These are phyloP conservation scores for Fagopyrum esculentum DNA, from an alignment of 148 eudicot species.

Conservation along the genomic window DNA sequence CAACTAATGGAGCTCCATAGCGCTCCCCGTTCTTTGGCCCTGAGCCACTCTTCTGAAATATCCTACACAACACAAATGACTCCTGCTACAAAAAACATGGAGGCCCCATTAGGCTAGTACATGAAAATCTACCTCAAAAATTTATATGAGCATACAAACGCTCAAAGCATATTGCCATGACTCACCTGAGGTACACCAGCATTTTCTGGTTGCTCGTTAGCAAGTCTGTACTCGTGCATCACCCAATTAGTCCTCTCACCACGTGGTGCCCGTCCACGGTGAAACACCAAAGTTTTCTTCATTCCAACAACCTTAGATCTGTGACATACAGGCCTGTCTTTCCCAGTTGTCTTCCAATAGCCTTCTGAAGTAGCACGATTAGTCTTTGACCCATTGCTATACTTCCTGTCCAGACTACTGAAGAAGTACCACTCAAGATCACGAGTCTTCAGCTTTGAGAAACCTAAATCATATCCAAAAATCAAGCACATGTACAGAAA, in stretches of 20 bases:
- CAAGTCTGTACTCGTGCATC: slow-evolving; percentile 88
- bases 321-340: slow-evolving; percentile 56
- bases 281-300: slow-evolving; percentile 94
- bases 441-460: slow-evolving; percentile 71
- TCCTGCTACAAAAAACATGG: slow-evolving; percentile 40
- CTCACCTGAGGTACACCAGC: slow-evolving; percentile 65
- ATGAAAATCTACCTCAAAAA: slow-evolving; percentile 7
- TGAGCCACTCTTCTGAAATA: slow-evolving; percentile 93
- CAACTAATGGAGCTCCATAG: slow-evolving; percentile 88
- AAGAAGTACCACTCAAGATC: slow-evolving; percentile 97
- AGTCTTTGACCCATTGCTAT: slow-evolving; percentile 76
- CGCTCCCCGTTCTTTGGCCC: slow-evolving; percentile 98
- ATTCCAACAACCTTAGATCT: slow-evolving; percentile 51
- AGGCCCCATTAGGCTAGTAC: not conserved
- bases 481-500: not conserved
- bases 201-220: slow-evolving; percentile 56
- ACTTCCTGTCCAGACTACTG: slow-evolving; percentile 75
- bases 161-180: not conserved
- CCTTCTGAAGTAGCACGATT: slow-evolving; percentile 87
- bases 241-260: slow-evolving; percentile 95
- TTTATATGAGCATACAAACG: not conserved
- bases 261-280: slow-evolving; percentile 80
- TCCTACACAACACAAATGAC: slow-evolving; percentile 77
- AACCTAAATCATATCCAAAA: slow-evolving; percentile 31
- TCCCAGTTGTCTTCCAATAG: slow-evolving; percentile 89